Evolutionary conservation across 106 monocot genomes (phyloP), one percentile per base, ranked within the genome.

Genomic region (Agapanthus africanus): DNA sequence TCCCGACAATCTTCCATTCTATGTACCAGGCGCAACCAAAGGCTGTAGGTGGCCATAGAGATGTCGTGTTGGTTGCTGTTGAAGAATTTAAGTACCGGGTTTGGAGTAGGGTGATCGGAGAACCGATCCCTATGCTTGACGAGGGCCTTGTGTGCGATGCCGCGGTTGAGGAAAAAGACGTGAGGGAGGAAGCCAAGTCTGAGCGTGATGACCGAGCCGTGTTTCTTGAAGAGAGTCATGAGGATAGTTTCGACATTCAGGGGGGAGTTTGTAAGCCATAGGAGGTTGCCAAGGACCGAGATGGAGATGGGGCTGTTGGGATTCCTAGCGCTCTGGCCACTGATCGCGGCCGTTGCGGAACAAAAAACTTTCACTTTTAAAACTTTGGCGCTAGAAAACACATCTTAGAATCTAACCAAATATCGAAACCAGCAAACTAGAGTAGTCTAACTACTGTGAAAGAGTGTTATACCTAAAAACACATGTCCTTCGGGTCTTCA

Each of bases 11-110:
- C n/a, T n/a, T n/a, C n/a, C n/a, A n/a, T n/a, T n/a, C n/a, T n/a
- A 21, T 79, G 70, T 11, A 87, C 66, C 11, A 67, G 70, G 65
- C 80, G 77, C 83, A 82, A 87, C 4, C 62, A 30, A 8, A 73
- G 77, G 8, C 87, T 82, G 40, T 86, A 86, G 19, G 35, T 25
- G 11, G 85, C 49, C 22, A 74, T 46, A 71, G 32, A 63, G 74
- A 85, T 69, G 68, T 54, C 72, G 37, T 25, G 42, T 39, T 63
- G 51, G 38, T 66, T 52, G 50, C 41, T 37, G 52, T 11, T 47
- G 59, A 78, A 15, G 71, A 78, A 11, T 21, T 51, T 56, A 31
- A 9, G 6, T 11, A 67, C 51, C 0, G 50, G n/a, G 1, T 13
- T 15, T 0, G 46, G 46, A 19, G 25, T 9, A 10, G 73, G 73